A percentile compares a stretch with the other conserved stretches of the same genome.
These are phyloP conservation scores for Diacronema lutheri DNA, from an alignment of 78 protist genomes.

Conservation along the genomic window DNA sequence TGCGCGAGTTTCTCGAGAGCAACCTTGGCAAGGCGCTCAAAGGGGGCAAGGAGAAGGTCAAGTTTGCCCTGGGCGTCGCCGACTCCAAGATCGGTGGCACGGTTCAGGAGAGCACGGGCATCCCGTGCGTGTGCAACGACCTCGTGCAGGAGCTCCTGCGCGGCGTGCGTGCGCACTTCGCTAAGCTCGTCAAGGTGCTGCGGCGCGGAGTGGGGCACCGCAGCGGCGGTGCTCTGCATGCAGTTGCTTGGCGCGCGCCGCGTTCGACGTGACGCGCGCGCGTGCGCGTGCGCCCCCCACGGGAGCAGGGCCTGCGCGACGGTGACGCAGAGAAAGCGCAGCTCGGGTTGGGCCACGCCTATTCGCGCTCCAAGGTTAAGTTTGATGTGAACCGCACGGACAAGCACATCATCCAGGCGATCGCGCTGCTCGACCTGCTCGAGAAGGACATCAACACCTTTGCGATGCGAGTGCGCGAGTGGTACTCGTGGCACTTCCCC, in stretches of 20 bases:
- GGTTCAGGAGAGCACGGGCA: constrained; percentile 20
- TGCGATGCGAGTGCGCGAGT: constrained; percentile 94
- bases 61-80: constrained; percentile 68
- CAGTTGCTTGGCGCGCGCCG: too few relatives aligned
- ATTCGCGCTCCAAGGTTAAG: constrained; percentile 94
- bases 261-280: neutral
- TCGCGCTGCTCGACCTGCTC: constrained; percentile 89
- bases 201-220: neutral
- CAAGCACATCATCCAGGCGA: constrained; percentile 98
- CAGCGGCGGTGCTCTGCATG: too few relatives aligned
- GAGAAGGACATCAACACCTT: constrained; percentile 98
- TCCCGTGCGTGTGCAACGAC: constrained; percentile 44
- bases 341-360: constrained; percentile 93
- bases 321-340: constrained; percentile 78
- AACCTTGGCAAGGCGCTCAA: constrained; percentile 53
- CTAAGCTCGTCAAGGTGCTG: constrained; percentile 54
- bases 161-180: constrained; percentile 70
- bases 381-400: constrained; percentile 96
- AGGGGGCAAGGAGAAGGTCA: constrained; percentile 27
- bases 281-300: neutral
- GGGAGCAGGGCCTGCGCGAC: neutral
- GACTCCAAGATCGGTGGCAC: constrained; percentile 61
- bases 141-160: constrained; percentile 80
- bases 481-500: constrained; percentile 99
- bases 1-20: constrained; percentile 63